phyloP scores from a whole-genome alignment of 306 rosid genomes.

The Quercus dentata region DNA sequence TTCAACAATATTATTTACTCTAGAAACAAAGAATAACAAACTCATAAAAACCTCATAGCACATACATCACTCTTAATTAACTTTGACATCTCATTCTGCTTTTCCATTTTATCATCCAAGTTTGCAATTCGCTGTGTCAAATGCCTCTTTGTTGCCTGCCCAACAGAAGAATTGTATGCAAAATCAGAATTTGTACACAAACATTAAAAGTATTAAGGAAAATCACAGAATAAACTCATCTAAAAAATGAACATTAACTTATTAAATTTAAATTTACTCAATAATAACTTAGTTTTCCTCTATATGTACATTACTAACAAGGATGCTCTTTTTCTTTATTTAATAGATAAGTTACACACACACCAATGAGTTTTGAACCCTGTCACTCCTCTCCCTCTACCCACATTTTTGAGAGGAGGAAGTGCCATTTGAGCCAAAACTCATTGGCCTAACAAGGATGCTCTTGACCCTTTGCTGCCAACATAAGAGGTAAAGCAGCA shows the following conservation, averaged over 20 bases:
- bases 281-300: neutral
- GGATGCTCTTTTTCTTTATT: no score
- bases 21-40: neutral
- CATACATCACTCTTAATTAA: slow-evolving; percentile 71
- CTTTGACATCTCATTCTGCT: slow-evolving; percentile 70
- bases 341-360: no score
- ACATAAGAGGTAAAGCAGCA: neutral
- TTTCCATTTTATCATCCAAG: slow-evolving; percentile 81
- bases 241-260: neutral
- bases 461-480: neutral
- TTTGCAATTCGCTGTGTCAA: slow-evolving; percentile 87
- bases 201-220: neutral
- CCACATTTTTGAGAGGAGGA: no score
- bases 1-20: neutral
- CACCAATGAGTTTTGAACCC: no score
- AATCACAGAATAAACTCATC: neutral
- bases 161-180: slow-evolving; percentile 26
- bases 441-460: no score
- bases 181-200: neutral
- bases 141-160: slow-evolving; percentile 90
- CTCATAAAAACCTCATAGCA: slow-evolving; percentile 4
- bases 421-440: no score
- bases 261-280: neutral
- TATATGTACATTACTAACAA: neutral
- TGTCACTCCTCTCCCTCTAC: no score